phyloP scores from a whole-genome alignment of 2,329 filamentous ascomycete species.

The Canariomyces notabilis region DNA sequence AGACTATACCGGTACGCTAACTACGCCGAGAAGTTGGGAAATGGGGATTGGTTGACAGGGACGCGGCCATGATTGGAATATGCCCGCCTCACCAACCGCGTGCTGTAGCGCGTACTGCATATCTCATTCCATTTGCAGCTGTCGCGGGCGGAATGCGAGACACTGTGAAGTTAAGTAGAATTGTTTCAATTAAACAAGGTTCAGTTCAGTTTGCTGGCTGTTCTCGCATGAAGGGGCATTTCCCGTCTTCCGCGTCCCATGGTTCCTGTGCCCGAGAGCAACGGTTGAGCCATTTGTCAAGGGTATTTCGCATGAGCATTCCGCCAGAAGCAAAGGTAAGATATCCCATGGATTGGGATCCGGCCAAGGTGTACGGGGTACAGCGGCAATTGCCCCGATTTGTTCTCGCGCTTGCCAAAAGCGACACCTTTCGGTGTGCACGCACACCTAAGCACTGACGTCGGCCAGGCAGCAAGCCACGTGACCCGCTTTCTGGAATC shows the following conservation, averaged over 20 bases:
- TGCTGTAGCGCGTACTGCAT: too few relatives aligned
- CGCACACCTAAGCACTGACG: slow-evolving; percentile 6
- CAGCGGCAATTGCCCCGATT: too few relatives aligned
- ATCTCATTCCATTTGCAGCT: background rate
- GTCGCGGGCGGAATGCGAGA: background rate
- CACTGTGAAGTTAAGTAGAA: background rate
- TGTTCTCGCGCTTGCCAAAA: too few relatives aligned
- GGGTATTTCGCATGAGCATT: background rate
- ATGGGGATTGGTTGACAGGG: background rate
- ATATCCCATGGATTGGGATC: too few relatives aligned
- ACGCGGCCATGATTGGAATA: background rate
- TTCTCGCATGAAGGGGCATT: background rate
- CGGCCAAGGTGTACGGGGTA: background rate
- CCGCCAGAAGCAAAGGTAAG: too few relatives aligned
- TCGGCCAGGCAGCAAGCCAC: slow-evolving; percentile 11
- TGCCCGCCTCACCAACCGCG: too few relatives aligned
- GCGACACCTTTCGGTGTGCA: background rate
- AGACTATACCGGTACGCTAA: too few relatives aligned
- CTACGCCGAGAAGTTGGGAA: background rate
- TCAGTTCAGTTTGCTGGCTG: background rate
- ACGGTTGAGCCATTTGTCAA: slow-evolving; percentile 2
- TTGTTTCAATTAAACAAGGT: background rate
- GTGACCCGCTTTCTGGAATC: slow-evolving; percentile 7
- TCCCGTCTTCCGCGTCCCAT: background rate
- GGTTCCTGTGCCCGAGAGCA: background rate